A percentile compares a stretch with the other conserved stretches of the same genome.
phyloP scores from a whole-genome alignment of 306 rosid species.

The Gastrolobium bilobum region DNA sequence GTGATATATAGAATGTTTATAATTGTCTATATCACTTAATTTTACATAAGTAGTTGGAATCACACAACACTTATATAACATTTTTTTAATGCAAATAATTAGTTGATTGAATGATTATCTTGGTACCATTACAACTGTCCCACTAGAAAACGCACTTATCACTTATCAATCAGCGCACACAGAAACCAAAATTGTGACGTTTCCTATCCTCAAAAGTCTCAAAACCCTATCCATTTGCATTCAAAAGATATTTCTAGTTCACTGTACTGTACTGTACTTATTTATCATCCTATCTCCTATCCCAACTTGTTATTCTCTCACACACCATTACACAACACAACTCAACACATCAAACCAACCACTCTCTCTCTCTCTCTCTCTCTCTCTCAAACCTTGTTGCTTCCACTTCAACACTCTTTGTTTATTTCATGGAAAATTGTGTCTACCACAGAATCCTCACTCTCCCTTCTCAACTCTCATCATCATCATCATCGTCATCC shows the following conservation, averaged over 20 bases:
- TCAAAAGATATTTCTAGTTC: conserved; percentile 13
- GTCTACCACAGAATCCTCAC: conserved; percentile 22
- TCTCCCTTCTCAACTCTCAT: conserved; percentile 15
- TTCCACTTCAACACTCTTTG: no score
- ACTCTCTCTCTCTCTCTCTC: neutral
- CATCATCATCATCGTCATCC: conserved; percentile 24
- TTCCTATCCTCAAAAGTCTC: conserved; percentile 45
- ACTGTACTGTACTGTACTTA: neutral
- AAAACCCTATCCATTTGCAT: conserved; percentile 42
- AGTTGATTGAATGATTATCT: neutral
- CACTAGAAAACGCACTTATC: conserved; percentile 53
- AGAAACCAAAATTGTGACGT: conserved; percentile 32
- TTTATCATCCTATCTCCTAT: neutral
- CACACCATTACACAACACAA: neutral
- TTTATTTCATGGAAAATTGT: conserved; percentile 52
- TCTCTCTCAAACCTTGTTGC: neutral
- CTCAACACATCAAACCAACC: neutral
- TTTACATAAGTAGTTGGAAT: no score
- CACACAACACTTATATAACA: no score
- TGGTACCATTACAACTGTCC: conserved; percentile 40
- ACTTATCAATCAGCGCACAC: conserved; percentile 55
- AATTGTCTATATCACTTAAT: no score
- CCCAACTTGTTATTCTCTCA: neutral
- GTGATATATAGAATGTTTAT: no score
- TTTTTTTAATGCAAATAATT: neutral